These are phyloP conservation scores for Trypethelium eluteriae DNA, from an alignment of 495 filamentous ascomycete species.

Conservation along the genomic window DNA sequence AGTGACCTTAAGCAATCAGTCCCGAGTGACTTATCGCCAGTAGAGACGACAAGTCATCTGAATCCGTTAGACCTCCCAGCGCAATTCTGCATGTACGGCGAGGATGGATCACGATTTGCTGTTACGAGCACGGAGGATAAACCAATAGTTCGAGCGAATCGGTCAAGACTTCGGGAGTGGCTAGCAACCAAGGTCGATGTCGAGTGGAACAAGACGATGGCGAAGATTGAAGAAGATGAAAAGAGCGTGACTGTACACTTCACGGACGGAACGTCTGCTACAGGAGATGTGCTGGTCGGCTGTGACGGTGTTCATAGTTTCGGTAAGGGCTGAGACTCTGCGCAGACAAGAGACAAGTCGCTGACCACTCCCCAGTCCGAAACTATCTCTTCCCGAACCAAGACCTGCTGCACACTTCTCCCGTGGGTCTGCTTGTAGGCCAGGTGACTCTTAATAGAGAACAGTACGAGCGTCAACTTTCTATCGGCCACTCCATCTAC, in stretches of 20 bases:
- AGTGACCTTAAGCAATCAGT: not conserved
- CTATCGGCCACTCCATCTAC: not conserved
- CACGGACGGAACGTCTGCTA: slow-evolving; percentile 42
- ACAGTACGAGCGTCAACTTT: slow-evolving; percentile 2
- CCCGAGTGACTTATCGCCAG: not conserved
- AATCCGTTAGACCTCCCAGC: not conserved
- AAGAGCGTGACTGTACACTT: slow-evolving; percentile 32
- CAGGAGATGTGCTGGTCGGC: slow-evolving; percentile 48
- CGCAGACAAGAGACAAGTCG: not conserved
- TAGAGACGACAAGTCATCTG: slow-evolving; percentile 1
- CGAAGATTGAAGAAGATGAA: not conserved
- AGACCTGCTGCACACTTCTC: not conserved
- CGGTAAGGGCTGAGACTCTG: not conserved
- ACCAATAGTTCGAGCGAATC: not conserved
- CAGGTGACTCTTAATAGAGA: not conserved
- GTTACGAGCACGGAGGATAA: not conserved
- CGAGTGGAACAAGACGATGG: not conserved
- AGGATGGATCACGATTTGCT: not conserved
- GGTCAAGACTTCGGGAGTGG: not conserved
- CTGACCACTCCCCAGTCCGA: not conserved
- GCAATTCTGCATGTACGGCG: not conserved
- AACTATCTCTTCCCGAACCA: not conserved
- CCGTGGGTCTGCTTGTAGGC: not conserved
- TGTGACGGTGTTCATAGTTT: slow-evolving; percentile 44
- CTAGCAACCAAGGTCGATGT: not conserved